A percentile compares a stretch with the other conserved stretches of the same genome.
phyloP scores from a whole-genome alignment of 2,329 filamentous ascomycete genomes.

The Cladorrhinum sp. region DNA sequence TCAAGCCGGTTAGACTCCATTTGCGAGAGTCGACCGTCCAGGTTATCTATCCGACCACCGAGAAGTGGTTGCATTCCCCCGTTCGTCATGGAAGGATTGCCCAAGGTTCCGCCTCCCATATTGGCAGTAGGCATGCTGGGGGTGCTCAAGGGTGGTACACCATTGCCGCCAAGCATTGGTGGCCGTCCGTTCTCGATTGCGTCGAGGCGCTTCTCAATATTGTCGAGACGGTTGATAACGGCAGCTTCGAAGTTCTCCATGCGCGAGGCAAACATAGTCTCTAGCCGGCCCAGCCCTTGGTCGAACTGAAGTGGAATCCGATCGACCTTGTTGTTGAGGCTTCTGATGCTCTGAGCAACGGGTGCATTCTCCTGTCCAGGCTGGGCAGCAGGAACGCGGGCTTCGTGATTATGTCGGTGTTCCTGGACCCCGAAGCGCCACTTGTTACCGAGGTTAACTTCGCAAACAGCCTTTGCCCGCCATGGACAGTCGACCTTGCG shows the following conservation, averaged over 20 bases:
- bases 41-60: conserved; percentile 28
- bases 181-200: conserved; percentile 22
- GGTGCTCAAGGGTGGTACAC: conserved; percentile 25
- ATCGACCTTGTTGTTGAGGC: conserved; percentile 58
- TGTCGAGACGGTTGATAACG: conserved; percentile 54
- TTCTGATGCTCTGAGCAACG: conserved; percentile 55
- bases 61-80: conserved; percentile 28
- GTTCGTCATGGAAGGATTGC: conserved; percentile 26
- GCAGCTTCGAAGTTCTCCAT: conserved; percentile 51
- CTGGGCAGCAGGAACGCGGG: conserved; percentile 51
- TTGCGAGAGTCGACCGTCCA: conserved; percentile 28
- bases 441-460: conserved; percentile 60
- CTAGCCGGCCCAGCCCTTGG: conserved; percentile 51
- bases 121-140: conserved; percentile 30
- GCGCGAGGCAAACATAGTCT: conserved; percentile 52
- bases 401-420: conserved; percentile 59
- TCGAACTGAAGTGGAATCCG: conserved; percentile 55
- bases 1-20: conserved; percentile 29
- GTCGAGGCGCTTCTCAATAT: conserved; percentile 43
- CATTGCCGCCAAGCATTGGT: conserved; percentile 24
- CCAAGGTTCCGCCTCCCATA: conserved; percentile 27
- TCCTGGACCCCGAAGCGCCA: conserved; percentile 63
- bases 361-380: conserved; percentile 57
- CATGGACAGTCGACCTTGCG: conserved; percentile 64
- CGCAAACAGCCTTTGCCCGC: conserved; percentile 61